phyloP scores from a whole-genome alignment of 176 grass and related monocot genomes.

The Ampelocalamus luodianensis region DNA sequence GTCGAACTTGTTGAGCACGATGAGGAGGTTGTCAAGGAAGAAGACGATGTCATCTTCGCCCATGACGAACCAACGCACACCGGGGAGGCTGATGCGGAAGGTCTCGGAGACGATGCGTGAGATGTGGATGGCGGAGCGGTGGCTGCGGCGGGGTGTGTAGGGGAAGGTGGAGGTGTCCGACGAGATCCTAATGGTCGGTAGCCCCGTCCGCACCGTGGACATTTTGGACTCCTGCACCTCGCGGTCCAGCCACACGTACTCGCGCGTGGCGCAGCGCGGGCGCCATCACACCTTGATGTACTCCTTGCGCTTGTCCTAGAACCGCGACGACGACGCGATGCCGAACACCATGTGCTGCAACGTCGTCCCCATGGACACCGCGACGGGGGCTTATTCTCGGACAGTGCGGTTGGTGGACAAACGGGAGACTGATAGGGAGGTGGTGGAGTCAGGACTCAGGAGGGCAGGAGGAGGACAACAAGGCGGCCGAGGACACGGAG shows the following conservation, averaged over 20 bases:
- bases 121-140: constrained; percentile 90
- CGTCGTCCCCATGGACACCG: constrained; percentile 50
- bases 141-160: constrained; percentile 68
- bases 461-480: constrained; percentile 35
- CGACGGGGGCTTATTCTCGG: neutral
- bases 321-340: constrained; percentile 78
- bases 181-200: constrained; percentile 77
- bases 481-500: constrained; percentile 45
- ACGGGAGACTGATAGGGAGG: constrained; percentile 21
- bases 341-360: constrained; percentile 96
- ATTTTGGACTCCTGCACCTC: constrained; percentile 73
- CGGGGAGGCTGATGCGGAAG: constrained; percentile 69
- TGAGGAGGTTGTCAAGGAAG: constrained; percentile 84
- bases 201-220: constrained; percentile 44
- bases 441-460: constrained; percentile 23
- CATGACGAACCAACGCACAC: constrained; percentile 96
- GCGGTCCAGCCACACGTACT: constrained; percentile 89
- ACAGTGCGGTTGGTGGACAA: constrained; percentile 30
- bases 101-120: constrained; percentile 98
- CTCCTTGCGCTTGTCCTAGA: constrained; percentile 90
- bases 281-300: constrained; percentile 97
- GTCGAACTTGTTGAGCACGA: constrained; percentile 74
- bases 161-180: constrained; percentile 75
- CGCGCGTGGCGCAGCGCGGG: constrained; percentile 69
- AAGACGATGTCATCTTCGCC: constrained; percentile 98